Evolutionary conservation across 1,139 yeast genomes (phyloP), one percentile per base, ranked within the genome.

Genomic region (Blastobotrys illinoisensis): DNA sequence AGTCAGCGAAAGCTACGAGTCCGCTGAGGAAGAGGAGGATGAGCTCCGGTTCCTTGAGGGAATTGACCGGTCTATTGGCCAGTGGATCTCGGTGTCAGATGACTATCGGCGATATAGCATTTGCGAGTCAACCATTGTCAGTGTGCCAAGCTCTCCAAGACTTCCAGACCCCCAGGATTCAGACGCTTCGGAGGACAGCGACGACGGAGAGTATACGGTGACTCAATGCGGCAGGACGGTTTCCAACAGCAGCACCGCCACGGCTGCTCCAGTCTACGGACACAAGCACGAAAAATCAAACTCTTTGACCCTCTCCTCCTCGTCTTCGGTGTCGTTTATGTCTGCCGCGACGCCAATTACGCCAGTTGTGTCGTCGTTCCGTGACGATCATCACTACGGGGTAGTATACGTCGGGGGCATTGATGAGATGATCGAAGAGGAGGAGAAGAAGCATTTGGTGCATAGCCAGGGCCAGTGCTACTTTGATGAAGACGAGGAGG

Each of bases 61-160:
- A 43, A 47, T 47, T 19, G 49, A 47, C 40, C 44, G 40, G 20
- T 47, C 49, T 16, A 47, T 47, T 23, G 11, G 44, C 26, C 20
- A 47, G 44, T 47, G 49, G 49, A 47, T 47, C 24, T 47, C 49
- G 13, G 21, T 47, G 26, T 24, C 36, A 21, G 49, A 47, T 13
- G 40, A 32, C 3, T 13, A 7, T 5, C 40, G 7, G 16, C 16
- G 40, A n/a, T 11, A 13, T n/a, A 32, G 40, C 16, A 32, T n/a
- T 32, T n/a, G 14, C 11, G 40, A n/a, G 40, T 3, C 40, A n/a
- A 32, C 40, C 40, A 32, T 32, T 32, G 40, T 16, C 40, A 32
- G 40, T n/a, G 40, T n/a, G 14, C 40, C 40, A 4, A 32, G 40
- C 16, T 32, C 40, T 11, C 40, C 40, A n/a, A 11, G 16, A 11